Conservation (phyloP, 179 eudicot genomes). For the Spergularia azorica region DNA sequence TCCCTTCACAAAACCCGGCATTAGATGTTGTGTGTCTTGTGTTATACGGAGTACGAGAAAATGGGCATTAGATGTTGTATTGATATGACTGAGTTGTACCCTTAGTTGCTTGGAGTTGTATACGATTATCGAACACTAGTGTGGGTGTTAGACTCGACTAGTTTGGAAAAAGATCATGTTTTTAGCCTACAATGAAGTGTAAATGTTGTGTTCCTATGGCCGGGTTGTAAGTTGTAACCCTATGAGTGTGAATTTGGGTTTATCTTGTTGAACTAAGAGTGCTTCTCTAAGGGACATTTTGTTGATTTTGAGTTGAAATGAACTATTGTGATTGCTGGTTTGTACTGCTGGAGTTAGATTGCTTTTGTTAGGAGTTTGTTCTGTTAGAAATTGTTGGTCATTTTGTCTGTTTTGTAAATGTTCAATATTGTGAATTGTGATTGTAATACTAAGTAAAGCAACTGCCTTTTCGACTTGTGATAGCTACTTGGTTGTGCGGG, state of each 20-base stretch:
- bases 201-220: too few species aligned
- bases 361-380: not conserved
- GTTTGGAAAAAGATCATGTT: too few species aligned
- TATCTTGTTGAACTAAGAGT: not conserved
- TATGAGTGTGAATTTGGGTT: not conserved
- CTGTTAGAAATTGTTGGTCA: not conserved
- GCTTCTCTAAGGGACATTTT: not conserved
- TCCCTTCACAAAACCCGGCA: too few species aligned
- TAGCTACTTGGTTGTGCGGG: too few species aligned
- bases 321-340: not conserved
- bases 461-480: not conserved
- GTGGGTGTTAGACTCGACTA: too few species aligned
- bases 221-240: not conserved
- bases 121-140: too few species aligned
- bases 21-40: too few species aligned
- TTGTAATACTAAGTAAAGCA: not conserved
- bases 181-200: too few species aligned
- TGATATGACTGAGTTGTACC: too few species aligned
- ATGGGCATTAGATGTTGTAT: not conserved
- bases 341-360: not conserved
- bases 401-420: not conserved
- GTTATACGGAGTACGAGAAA: not conserved
- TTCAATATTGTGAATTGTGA: not conserved
- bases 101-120: too few species aligned
- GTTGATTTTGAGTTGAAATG: not conserved